Evolutionary conservation across 192 early-diverging fungal species (phyloP).

Genomic region (Backusella morwellensis): DNA sequence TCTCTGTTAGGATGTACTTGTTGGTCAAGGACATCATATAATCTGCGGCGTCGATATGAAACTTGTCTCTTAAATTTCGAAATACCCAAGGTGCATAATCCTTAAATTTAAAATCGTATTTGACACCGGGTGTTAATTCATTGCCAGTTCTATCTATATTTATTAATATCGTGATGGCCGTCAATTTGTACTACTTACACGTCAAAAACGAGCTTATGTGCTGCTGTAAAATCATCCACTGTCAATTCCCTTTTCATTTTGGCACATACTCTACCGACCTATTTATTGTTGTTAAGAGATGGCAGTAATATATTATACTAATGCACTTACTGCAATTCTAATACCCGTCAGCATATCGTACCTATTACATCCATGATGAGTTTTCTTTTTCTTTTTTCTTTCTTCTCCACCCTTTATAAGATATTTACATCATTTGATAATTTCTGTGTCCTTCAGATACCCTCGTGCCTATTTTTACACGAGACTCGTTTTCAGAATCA

Average conservation of each 20-base stretch:
- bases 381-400: neutral
- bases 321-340: constrained; percentile 15
- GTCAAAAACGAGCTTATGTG: constrained; percentile 97
- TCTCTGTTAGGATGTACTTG: constrained; percentile 98
- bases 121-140: constrained; percentile 92
- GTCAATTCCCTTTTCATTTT: constrained; percentile 74
- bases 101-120: constrained; percentile 99
- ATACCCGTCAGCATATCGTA: constrained; percentile 24
- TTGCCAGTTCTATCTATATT: constrained; percentile 60
- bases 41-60: constrained; percentile 88
- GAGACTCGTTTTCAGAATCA: constrained; percentile 33
- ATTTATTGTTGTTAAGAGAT: neutral
- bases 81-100: constrained; percentile 99
- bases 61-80: constrained; percentile 83
- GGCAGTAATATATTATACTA: neutral
- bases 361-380: neutral
- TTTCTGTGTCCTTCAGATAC: constrained; percentile 17
- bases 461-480: constrained; percentile 50
- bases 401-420: neutral
- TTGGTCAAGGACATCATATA: constrained; percentile 95
- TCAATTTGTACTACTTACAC: constrained; percentile 50
- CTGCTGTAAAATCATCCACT: constrained; percentile 79
- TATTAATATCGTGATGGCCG: too few relatives aligned
- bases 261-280: constrained; percentile 82
- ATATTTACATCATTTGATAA: constrained; percentile 18